Conservation (phyloP, 2,329 filamentous ascomycete species). For the Salinomyces thailandicus region DNA sequence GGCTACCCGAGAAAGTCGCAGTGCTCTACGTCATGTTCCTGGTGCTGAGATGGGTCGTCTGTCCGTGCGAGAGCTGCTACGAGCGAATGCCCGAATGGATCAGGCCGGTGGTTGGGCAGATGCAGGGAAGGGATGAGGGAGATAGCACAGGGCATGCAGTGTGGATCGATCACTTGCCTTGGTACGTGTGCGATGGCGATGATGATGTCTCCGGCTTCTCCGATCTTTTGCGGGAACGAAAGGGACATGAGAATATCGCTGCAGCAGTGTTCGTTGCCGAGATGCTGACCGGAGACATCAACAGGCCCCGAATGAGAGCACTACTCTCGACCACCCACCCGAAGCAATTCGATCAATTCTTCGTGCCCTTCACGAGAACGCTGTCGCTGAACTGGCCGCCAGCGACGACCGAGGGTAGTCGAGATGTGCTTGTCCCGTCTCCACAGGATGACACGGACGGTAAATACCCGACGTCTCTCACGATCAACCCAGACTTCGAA, state of each 20-base stretch:
- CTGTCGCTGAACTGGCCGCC: slow-evolving; percentile 78
- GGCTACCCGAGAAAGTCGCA: slow-evolving; percentile 72
- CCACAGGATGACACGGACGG: slow-evolving; percentile 13
- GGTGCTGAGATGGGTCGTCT: slow-evolving; percentile 71
- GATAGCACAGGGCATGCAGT: slow-evolving; percentile 54
- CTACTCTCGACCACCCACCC: slow-evolving; percentile 42
- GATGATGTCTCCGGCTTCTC: background rate
- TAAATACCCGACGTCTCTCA: slow-evolving; percentile 14
- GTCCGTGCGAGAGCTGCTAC: slow-evolving; percentile 68
- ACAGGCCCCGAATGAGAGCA: slow-evolving; percentile 60
- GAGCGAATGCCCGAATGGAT: slow-evolving; percentile 65
- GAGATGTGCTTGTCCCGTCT: slow-evolving; percentile 42
- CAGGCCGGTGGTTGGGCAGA: slow-evolving; percentile 55
- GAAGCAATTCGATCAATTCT: slow-evolving; percentile 63
- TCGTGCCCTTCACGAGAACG: slow-evolving; percentile 68
- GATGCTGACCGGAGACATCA: slow-evolving; percentile 6
- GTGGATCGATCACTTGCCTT: slow-evolving; percentile 77
- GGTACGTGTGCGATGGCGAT: slow-evolving; percentile 29
- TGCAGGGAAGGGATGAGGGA: slow-evolving; percentile 42
- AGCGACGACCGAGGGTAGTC: slow-evolving; percentile 54
- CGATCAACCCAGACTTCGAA: slow-evolving; percentile 82
- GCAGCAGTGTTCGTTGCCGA: background rate
- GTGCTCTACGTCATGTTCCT: slow-evolving; percentile 81
- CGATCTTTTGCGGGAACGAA: background rate
- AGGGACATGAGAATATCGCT: background rate